These are phyloP conservation scores for Cordyceps javanica DNA, from an alignment of 2,329 filamentous ascomycete species.

Conservation along the genomic window DNA sequence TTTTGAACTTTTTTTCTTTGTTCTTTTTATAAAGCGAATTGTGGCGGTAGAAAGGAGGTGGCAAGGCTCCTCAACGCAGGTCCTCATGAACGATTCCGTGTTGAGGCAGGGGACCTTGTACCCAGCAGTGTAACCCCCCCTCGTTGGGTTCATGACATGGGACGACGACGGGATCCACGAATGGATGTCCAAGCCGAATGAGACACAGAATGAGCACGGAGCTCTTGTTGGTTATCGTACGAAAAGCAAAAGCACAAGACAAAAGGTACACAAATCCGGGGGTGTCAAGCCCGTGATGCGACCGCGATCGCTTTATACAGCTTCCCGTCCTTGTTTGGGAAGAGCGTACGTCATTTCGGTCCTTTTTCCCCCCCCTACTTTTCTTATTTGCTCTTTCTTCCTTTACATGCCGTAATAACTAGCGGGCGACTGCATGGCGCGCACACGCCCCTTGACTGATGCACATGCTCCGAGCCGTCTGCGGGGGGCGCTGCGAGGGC, in stretches of 20 bases:
- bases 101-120: neutral
- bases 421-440: neutral
- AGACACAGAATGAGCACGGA: neutral
- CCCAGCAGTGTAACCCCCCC: neutral
- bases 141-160: neutral
- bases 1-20: too few species aligned
- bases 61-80: neutral
- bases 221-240: neutral
- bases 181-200: neutral
- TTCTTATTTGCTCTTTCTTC: too few species aligned
- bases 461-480: neutral
- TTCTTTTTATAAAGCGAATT: neutral
- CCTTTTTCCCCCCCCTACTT: too few species aligned
- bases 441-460: neutral
- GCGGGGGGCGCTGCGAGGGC: neutral
- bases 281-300: neutral
- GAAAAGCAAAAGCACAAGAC: neutral
- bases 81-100: neutral
- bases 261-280: too few species aligned
- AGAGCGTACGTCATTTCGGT: too few species aligned
- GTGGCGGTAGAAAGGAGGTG: slow-evolving; percentile 7
- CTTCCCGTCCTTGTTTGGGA: too few species aligned
- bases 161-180: neutral
- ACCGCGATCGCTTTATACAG: neutral
- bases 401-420: too few species aligned